These are phyloP conservation scores for Teratosphaeriaceae sp. DNA, from an alignment of 2,329 filamentous ascomycete genomes.

Conservation along the genomic window DNA sequence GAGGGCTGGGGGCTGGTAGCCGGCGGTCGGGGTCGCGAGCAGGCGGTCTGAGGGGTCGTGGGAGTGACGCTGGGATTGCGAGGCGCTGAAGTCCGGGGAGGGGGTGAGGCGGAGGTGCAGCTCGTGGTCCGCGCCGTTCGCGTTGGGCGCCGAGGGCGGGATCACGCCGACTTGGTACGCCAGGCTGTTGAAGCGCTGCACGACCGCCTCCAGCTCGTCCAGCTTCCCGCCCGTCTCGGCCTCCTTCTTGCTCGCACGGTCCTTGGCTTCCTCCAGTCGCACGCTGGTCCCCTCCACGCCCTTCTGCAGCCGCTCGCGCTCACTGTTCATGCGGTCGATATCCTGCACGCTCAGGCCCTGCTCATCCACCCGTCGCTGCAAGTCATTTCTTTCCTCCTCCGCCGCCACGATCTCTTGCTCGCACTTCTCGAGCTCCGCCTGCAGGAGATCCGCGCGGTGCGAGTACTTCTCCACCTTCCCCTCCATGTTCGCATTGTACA, in stretches of 20 bases:
- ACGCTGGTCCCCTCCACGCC: constrained; percentile 70
- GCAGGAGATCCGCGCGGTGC: constrained; percentile 69
- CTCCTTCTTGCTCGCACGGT: constrained; percentile 77
- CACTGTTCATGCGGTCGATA: constrained; percentile 97
- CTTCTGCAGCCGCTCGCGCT: constrained; percentile 87
- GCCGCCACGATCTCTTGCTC: constrained; percentile 67
- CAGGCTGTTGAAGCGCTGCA: constrained; percentile 88
- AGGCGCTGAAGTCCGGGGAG: constrained; percentile 61
- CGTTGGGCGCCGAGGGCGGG: constrained; percentile 74
- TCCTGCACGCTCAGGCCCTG: constrained; percentile 96
- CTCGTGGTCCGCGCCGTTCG: constrained; percentile 79
- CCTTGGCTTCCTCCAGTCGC: constrained; percentile 79
- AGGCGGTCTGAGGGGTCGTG: constrained; percentile 61
- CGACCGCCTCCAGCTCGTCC: constrained; percentile 83
- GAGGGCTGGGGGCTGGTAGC: constrained; percentile 84
- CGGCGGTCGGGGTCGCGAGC: constrained; percentile 71
- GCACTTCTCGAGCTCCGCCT: constrained; percentile 77
- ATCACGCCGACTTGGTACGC: constrained; percentile 93
- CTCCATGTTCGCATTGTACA: constrained; percentile 81
- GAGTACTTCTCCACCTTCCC: constrained; percentile 87
- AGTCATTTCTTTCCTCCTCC: constrained; percentile 69
- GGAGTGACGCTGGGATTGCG: constrained; percentile 41
- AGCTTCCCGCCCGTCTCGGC: constrained; percentile 77
- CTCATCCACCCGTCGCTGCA: constrained; percentile 83
- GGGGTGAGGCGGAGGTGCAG: constrained; percentile 76